These are phyloP conservation scores for Yarrowia hollandica DNA, from an alignment of 805 yeast genomes.

Conservation along the genomic window DNA sequence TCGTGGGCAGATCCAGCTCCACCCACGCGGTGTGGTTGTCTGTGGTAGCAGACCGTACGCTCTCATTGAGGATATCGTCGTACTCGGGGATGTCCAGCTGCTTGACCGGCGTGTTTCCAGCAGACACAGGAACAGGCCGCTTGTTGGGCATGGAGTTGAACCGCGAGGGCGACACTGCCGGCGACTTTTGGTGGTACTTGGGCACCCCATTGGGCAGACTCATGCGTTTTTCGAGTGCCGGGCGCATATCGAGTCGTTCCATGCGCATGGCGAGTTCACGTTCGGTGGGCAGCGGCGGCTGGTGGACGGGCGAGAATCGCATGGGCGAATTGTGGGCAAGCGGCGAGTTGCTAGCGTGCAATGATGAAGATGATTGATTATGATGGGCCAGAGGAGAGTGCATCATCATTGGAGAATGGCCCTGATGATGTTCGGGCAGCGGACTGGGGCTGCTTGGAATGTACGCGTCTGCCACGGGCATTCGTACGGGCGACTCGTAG, in stretches of 20 bases:
- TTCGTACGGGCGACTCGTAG: conserved; percentile 12
- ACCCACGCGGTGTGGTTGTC: conserved; percentile 4
- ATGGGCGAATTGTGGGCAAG: no score
- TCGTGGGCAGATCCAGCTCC: conserved; percentile 17
- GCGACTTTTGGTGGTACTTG: conserved; percentile 1
- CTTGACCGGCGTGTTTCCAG: conserved; percentile 7
- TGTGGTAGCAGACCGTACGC: no score
- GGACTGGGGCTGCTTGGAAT: background rate
- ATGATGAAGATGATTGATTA: background rate
- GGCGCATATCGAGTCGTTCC: conserved; percentile 6
- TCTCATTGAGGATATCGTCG: conserved; percentile 1
- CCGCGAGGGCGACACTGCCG: conserved; percentile 1
- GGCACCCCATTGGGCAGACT: conserved; percentile 9
- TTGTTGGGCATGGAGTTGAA: conserved; percentile 28
- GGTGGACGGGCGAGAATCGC: background rate
- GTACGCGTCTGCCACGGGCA: conserved; percentile 16
- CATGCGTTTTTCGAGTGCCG: conserved; percentile 10
- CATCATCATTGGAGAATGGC: background rate
- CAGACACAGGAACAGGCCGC: conserved; percentile 5
- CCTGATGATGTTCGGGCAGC: no score
- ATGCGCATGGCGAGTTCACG: conserved; percentile 1
- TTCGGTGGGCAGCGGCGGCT: background rate
- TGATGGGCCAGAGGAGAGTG: background rate
- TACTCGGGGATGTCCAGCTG: conserved; percentile 23
- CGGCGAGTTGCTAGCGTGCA: no score